A percentile compares a stretch with the other conserved stretches of the same genome.
Evolutionary conservation across 129 eudicot genomes (phyloP).

Genomic region (Escallonia herrerae): DNA sequence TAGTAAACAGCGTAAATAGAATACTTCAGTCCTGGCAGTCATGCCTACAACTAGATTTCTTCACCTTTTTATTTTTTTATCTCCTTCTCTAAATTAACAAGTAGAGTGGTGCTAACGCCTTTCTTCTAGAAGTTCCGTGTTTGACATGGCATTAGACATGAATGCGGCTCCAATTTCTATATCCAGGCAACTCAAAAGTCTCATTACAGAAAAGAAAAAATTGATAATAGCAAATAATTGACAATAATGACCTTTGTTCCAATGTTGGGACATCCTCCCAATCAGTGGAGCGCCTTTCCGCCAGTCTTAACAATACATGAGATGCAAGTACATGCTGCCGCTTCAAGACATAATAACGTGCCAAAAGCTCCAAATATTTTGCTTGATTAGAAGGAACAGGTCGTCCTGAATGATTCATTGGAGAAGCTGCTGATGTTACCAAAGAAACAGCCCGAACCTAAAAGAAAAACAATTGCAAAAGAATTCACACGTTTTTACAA

Average conservation of each 20-base stretch:
- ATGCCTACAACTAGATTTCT: too few relatives aligned
- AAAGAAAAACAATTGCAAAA: not conserved
- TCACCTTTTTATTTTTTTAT: too few relatives aligned
- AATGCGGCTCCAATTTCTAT: too few relatives aligned
- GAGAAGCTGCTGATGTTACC: slow-evolving; percentile 35
- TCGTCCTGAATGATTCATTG: slow-evolving; percentile 43
- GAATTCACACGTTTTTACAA: not conserved
- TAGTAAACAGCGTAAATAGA: too few relatives aligned
- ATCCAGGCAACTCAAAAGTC: too few relatives aligned
- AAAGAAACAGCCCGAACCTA: slow-evolving; percentile 43
- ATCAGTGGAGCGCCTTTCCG: slow-evolving; percentile 65
- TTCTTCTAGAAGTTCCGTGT: too few relatives aligned
- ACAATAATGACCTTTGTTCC: slow-evolving; percentile 59
- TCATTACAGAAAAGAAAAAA: too few relatives aligned
- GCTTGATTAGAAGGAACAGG: slow-evolving; percentile 49
- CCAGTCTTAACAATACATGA: slow-evolving; percentile 72
- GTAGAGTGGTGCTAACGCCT: too few relatives aligned
- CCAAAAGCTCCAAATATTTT: slow-evolving; percentile 89
- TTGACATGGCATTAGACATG: too few relatives aligned
- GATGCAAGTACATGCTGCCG: slow-evolving; percentile 96
- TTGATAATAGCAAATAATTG: not conserved
- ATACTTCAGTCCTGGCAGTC: too few relatives aligned
- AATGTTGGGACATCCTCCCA: slow-evolving; percentile 54
- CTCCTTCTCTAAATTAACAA: too few relatives aligned
- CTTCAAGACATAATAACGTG: slow-evolving; percentile 86